phyloP scores from a whole-genome alignment of 1,139 yeast genomes.

The Pichia sp. region DNA sequence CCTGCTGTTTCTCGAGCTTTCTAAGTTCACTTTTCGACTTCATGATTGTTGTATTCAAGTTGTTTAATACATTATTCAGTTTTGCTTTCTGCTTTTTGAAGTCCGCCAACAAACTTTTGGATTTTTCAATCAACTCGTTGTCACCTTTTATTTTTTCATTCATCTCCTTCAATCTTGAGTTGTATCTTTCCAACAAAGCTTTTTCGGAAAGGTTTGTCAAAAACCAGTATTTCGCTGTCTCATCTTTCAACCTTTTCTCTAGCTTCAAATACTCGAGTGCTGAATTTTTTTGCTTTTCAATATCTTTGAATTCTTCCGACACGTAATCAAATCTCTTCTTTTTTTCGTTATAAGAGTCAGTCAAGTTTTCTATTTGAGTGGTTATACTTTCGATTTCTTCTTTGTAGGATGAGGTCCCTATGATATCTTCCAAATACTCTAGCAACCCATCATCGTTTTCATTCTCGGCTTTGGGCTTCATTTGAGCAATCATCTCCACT shows the following conservation, averaged over 20 bases:
- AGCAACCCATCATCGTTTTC: conserved; percentile 91
- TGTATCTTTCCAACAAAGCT: conserved; percentile 29
- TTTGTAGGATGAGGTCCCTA: conserved; percentile 88
- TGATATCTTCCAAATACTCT: conserved; percentile 93
- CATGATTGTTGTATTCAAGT: conserved; percentile 47
- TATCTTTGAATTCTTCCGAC: conserved; percentile 63
- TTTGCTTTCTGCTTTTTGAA: conserved; percentile 38
- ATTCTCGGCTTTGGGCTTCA: conserved; percentile 94
- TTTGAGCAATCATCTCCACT: conserved; percentile 96
- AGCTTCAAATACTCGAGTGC: conserved; percentile 62
- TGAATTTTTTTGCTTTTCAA: conserved; percentile 66
- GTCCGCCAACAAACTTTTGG: conserved; percentile 40
- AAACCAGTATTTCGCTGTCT: conserved; percentile 44
- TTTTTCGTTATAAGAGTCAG: conserved; percentile 77
- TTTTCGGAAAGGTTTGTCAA: conserved; percentile 2
- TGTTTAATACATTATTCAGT: conserved; percentile 34
- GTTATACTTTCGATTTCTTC: conserved; percentile 64
- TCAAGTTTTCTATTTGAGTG: conserved; percentile 48
- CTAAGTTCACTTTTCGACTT: conserved; percentile 36
- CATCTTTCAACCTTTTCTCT: conserved; percentile 58
- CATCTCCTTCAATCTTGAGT: conserved; percentile 35
- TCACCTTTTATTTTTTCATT: conserved; percentile 46
- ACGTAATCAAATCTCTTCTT: conserved; percentile 77
- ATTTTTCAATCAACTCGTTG: conserved; percentile 42
- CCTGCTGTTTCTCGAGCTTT: conserved; percentile 50